Conservation (phyloP, 192 early-diverging fungal species). For the Rhizophagus prolifer region DNA sequence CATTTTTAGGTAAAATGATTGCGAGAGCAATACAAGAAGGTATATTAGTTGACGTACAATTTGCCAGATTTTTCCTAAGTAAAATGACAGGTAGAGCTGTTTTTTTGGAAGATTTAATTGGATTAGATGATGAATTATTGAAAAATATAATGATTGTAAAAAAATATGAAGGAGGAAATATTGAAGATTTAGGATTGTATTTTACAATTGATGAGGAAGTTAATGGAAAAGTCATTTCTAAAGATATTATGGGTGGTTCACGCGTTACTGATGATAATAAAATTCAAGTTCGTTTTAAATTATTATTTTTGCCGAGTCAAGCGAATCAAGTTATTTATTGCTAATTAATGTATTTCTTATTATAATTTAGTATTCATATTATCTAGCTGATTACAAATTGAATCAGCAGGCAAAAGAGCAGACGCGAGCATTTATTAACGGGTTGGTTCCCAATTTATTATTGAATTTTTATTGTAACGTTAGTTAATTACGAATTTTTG, state of each 20-base stretch:
- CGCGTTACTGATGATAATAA: slow-evolving; percentile 47
- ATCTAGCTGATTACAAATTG: slow-evolving; percentile 74
- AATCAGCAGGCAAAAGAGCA: slow-evolving; percentile 69
- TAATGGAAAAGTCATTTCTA: slow-evolving; percentile 47
- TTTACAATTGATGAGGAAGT: slow-evolving; percentile 62
- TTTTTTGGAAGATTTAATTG: slow-evolving; percentile 59
- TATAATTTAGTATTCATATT: slow-evolving; percentile 70
- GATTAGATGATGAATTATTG: slow-evolving; percentile 54
- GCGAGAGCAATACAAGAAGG: slow-evolving; percentile 67
- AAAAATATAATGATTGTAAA: slow-evolving; percentile 58
- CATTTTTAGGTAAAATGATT: slow-evolving; percentile 60
- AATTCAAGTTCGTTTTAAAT: slow-evolving; percentile 29
- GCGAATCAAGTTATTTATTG: slow-evolving; percentile 3
- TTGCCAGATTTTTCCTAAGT: slow-evolving; percentile 59
- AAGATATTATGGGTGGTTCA: slow-evolving; percentile 41
- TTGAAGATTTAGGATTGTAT: slow-evolving; percentile 63
- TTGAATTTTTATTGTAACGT: slow-evolving; percentile 44
- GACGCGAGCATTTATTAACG: slow-evolving; percentile 71
- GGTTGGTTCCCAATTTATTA: slow-evolving; percentile 53
- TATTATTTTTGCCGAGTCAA: not conserved
- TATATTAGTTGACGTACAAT: slow-evolving; percentile 57
- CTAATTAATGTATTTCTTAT: slow-evolving; percentile 44
- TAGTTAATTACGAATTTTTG: not conserved
- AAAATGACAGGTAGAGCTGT: slow-evolving; percentile 56
- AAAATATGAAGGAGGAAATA: slow-evolving; percentile 59